Evolutionary conservation across 495 filamentous ascomycete genomes (phyloP).

Genomic region (Aspergillus avenaceus): DNA sequence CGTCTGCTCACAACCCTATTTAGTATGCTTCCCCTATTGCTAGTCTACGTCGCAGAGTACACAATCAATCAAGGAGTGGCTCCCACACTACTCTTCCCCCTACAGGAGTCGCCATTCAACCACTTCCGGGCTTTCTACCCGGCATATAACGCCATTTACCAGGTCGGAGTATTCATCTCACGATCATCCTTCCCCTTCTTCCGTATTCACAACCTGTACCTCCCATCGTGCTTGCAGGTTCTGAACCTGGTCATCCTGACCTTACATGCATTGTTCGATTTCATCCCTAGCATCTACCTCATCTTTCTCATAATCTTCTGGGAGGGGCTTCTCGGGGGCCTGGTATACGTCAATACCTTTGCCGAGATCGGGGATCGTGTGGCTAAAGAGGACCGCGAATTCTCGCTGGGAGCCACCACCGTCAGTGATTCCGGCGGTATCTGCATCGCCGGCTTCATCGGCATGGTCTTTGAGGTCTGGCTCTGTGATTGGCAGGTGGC

Average conservation of each 20-base stretch:
- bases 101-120: slow-evolving; percentile 67
- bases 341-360: slow-evolving; percentile 94
- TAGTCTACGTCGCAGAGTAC: slow-evolving; percentile 95
- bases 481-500: slow-evolving; percentile 78
- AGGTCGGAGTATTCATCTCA: slow-evolving; percentile 89
- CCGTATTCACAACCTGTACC: slow-evolving; percentile 74
- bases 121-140: slow-evolving; percentile 87
- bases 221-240: slow-evolving; percentile 79
- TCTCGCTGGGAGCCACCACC: slow-evolving; percentile 81
- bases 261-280: slow-evolving; percentile 69
- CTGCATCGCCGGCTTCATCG: slow-evolving; percentile 79
- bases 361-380: slow-evolving; percentile 85
- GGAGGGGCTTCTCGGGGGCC: slow-evolving; percentile 87
- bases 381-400: slow-evolving; percentile 73
- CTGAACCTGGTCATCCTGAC: slow-evolving; percentile 71
- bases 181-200: slow-evolving; percentile 85
- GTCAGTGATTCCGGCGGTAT: slow-evolving; percentile 92
- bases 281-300: slow-evolving; percentile 78
- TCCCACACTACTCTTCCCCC: slow-evolving; percentile 83
- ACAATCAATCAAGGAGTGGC: slow-evolving; percentile 92
- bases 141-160: slow-evolving; percentile 89
- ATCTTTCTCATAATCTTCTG: slow-evolving; percentile 86
- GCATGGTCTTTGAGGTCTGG: slow-evolving; percentile 78
- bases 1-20: slow-evolving; percentile 21
- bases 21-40: slow-evolving; percentile 83